Evolutionary conservation across 1,139 yeast species (phyloP).

Genomic region (Magnusiomyces tetraspermus): DNA sequence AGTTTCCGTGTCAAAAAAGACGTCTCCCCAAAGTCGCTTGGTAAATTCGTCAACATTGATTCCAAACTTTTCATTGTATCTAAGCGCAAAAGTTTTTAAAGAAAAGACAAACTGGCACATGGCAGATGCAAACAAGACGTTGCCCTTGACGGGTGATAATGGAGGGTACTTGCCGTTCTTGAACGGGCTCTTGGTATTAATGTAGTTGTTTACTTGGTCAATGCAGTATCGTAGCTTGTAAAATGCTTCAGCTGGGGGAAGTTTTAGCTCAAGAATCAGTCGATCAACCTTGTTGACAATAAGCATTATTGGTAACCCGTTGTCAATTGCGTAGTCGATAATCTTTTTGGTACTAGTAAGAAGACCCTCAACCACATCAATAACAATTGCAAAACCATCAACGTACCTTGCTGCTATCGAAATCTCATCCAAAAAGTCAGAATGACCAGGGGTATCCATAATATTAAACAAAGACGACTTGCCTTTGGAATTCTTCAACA

Average conservation of each 20-base stretch:
- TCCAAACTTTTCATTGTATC: conserved; percentile 37
- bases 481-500: conserved; percentile 48
- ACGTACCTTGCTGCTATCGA: conserved; percentile 47
- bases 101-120: conserved; percentile 55
- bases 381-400: conserved; percentile 59
- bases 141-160: conserved; percentile 54
- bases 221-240: conserved; percentile 53
- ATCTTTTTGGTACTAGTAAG: conserved; percentile 44
- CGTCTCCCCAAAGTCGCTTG: conserved; percentile 67
- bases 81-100: conserved; percentile 50
- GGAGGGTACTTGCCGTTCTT: conserved; percentile 13
- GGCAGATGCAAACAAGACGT: conserved; percentile 69
- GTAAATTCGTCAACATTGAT: conserved; percentile 41
- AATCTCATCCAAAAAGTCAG: conserved; percentile 69
- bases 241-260: conserved; percentile 69
- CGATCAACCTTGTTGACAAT: conserved; percentile 81
- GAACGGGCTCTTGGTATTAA: conserved; percentile 28
- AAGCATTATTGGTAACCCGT: conserved; percentile 45
- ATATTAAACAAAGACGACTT: conserved; percentile 54
- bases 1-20: conserved; percentile 40
- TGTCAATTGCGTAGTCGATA: conserved; percentile 41
- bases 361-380: conserved; percentile 84
- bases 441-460: conserved; percentile 88
- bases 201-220: conserved; percentile 51
- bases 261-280: conserved; percentile 60